These are phyloP conservation scores for Fusarium tjaetaba DNA, from an alignment of 2,329 filamentous ascomycete genomes.

Conservation along the genomic window DNA sequence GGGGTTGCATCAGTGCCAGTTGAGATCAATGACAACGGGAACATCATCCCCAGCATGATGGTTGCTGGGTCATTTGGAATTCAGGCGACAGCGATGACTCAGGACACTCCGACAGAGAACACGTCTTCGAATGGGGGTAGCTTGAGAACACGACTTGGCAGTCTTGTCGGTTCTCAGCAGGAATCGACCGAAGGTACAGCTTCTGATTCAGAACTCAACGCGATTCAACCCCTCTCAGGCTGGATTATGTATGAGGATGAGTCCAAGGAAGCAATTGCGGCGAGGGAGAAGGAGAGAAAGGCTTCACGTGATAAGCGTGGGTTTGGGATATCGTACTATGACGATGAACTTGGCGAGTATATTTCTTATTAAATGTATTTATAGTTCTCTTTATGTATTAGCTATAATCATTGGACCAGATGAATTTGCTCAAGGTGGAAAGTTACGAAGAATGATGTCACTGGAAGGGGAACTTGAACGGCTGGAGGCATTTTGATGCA, in stretches of 20 bases:
- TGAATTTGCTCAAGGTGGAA: background rate
- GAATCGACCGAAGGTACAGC: background rate
- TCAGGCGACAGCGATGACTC: background rate
- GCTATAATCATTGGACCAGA: background rate
- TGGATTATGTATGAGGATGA: background rate
- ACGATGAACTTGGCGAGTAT: too few relatives aligned
- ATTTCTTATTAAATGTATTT: too few relatives aligned
- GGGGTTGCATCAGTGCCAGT: background rate
- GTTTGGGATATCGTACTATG: too few relatives aligned
- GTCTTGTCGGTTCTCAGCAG: rapidly evolving
- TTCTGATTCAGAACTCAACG: background rate
- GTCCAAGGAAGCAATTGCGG: background rate
- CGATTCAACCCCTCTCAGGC: background rate
- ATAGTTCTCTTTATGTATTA: too few relatives aligned
- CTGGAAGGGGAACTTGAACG: background rate
- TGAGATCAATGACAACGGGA: background rate
- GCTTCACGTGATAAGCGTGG: background rate
- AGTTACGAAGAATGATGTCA: background rate
- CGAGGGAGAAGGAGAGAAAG: background rate
- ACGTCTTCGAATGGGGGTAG: rapidly evolving
- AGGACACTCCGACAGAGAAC: rapidly evolving
- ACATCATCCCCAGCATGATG: background rate
- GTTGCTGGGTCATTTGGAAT: background rate
- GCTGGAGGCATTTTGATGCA: background rate
- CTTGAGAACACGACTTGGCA: background rate